These are phyloP conservation scores for Primulina tabacum DNA, from an alignment of 257 asterid genomes.

Conservation along the genomic window DNA sequence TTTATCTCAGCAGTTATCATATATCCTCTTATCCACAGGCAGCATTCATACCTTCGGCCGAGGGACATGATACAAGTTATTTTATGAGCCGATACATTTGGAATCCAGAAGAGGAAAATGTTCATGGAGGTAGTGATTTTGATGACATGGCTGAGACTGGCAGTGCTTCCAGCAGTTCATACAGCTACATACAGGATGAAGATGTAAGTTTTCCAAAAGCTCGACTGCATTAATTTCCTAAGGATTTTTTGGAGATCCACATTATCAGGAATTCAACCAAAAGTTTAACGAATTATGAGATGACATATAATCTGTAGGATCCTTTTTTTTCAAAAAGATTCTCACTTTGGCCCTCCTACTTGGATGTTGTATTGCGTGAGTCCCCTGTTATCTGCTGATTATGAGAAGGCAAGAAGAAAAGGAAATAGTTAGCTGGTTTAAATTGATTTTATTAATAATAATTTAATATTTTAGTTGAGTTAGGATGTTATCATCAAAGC, in stretches of 20 bases:
- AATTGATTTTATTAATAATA: not conserved
- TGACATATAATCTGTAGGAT: not conserved
- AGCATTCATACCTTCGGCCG: constrained; percentile 80
- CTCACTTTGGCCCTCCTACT: not conserved
- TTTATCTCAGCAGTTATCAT: constrained; percentile 3
- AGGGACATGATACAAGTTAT: constrained; percentile 87
- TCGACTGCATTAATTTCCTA: not conserved
- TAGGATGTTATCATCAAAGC: no score
- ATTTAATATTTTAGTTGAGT: not conserved
- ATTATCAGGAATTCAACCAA: not conserved
- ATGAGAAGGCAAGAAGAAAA: not conserved
- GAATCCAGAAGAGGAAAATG: constrained; percentile 81
- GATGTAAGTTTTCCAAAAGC: constrained; percentile 46
- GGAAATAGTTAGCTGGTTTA: not conserved
- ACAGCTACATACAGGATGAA: constrained; percentile 70
- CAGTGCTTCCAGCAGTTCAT: constrained; percentile 69
- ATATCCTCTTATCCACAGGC: constrained; percentile 55
- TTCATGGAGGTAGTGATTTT: constrained; percentile 69
- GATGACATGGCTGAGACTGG: constrained; percentile 72
- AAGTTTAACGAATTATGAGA: not conserved
- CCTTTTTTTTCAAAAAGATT: not conserved
- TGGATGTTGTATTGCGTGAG: not conserved
- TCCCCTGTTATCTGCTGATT: not conserved
- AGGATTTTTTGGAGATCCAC: not conserved
- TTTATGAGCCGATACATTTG: constrained; percentile 96